Conservation (phyloP, 75 land plant species). For the Ceratopteris richardii region DNA sequence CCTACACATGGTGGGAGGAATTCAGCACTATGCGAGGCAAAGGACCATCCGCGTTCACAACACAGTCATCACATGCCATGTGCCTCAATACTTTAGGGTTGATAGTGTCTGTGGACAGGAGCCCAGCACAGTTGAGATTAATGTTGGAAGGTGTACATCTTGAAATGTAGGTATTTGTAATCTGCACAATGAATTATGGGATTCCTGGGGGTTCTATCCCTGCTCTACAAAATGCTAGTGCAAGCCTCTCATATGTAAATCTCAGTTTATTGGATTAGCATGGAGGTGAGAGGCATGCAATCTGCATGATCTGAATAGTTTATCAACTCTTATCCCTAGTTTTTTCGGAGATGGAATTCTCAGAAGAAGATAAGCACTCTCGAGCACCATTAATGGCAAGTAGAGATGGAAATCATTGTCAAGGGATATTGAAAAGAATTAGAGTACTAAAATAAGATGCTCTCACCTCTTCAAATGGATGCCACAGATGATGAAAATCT, state of each 20-base stretch:
- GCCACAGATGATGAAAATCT: conserved; percentile 38
- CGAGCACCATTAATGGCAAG: conserved; percentile 4
- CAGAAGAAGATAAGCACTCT: too few relatives aligned
- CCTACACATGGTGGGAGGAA: too few relatives aligned
- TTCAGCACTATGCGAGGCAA: too few relatives aligned
- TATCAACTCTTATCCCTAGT: too few relatives aligned
- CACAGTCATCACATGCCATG: too few relatives aligned
- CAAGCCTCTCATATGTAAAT: too few relatives aligned
- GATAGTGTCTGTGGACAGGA: conserved; percentile 17
- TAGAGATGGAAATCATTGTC: conserved; percentile 19
- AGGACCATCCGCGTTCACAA: too few relatives aligned
- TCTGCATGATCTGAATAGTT: not conserved
- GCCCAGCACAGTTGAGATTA: conserved; percentile 21
- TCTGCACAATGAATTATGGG: conserved; percentile 20
- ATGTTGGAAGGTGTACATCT: conserved; percentile 19
- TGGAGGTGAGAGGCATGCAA: not conserved
- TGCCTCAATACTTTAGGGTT: conserved; percentile 6
- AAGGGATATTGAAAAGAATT: conserved; percentile 36
- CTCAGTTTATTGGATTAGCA: too few relatives aligned
- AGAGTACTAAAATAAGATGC: conserved; percentile 32
- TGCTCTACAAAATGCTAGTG: conserved; percentile 15
- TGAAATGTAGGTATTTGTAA: conserved; percentile 17
- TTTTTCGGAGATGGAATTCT: too few relatives aligned
- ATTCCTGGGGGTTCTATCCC: conserved; percentile 14
- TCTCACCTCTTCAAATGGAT: conserved; percentile 22